These are phyloP conservation scores for Venturia asperata DNA, from an alignment of 2,329 filamentous ascomycete species.

Conservation along the genomic window DNA sequence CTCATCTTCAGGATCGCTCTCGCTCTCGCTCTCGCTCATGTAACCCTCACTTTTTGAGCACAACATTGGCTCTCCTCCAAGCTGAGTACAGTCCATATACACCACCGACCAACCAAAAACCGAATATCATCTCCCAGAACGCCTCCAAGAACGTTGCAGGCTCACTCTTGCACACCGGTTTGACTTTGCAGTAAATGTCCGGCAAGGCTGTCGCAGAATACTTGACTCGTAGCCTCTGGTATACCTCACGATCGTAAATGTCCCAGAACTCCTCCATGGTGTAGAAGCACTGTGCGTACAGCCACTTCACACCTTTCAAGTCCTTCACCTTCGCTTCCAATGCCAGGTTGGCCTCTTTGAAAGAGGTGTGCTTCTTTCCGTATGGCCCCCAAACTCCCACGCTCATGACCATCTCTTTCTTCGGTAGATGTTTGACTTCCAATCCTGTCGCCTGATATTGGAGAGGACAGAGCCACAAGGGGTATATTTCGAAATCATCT, in stretches of 20 bases:
- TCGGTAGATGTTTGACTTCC: slow-evolving; percentile 13
- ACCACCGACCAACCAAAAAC: slow-evolving; percentile 14
- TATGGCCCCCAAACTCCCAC: slow-evolving; percentile 52
- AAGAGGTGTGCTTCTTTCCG: slow-evolving; percentile 26
- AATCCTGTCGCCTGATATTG: slow-evolving; percentile 14
- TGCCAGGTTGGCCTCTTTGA: slow-evolving; percentile 50
- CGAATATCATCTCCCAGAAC: slow-evolving; percentile 11
- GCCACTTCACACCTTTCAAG: slow-evolving; percentile 59
- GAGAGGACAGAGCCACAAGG: slow-evolving; percentile 42
- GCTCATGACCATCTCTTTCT: slow-evolving; percentile 43
- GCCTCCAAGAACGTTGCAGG: slow-evolving; percentile 1
- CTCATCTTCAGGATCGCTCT: neutral
- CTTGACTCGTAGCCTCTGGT: slow-evolving; percentile 50
- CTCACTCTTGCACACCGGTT: neutral
- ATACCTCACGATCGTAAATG: slow-evolving; percentile 53
- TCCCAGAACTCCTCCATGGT: slow-evolving; percentile 61
- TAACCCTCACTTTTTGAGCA: slow-evolving; percentile 9
- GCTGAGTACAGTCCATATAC: slow-evolving; percentile 10
- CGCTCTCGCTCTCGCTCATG: neutral
- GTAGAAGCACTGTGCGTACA: slow-evolving; percentile 65
- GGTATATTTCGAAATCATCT: slow-evolving; percentile 29
- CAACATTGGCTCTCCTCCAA: slow-evolving; percentile 13
- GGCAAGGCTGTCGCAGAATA: slow-evolving; percentile 55
- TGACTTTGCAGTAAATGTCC: slow-evolving; percentile 60
- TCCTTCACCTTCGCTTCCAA: slow-evolving; percentile 54